Base-by-base conservation (phyloP, 1,284 basidiomycete species). In the Tilletia caries region DNA sequence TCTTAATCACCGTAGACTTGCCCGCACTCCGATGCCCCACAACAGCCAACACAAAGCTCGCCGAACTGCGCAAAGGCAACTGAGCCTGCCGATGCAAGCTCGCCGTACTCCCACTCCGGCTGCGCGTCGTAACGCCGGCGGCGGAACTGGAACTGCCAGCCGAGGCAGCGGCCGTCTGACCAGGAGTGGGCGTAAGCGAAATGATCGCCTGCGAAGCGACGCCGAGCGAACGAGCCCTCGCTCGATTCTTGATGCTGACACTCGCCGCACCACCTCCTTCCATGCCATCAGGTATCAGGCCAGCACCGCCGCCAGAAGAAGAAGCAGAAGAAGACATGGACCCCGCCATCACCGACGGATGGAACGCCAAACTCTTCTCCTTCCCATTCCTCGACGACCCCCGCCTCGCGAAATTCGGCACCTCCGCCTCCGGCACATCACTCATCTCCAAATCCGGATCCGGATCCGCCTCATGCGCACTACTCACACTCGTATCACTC, bases 1-100 rank as follows among this genome's bases (percentile, higher is more conserved):
- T 79, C 44, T 71, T 73, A 70, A 80, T 79, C 8, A 80, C 79
- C 44, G 79, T 79, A 12, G 79, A 78, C 50, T 80, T 80, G 67
- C 79, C 79, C 5, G 75, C 69, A 12, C 68, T 69, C 8, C 70
- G 65, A 64, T 80, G 79, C 1, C 79, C 79, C 12, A 80, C 78
- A 12, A 80, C 78, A 48, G 77, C 78, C 41, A 80, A 75, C 62
- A 79, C 79, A 48, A 80, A 80, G 71, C 73, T 75, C 64, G 78
- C 79, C 48, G 77, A 75, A 20, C 75, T 76, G 41, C 74, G 73
- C 41, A 77, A 77, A 29, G 76, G 76, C 29, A 71, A 70, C 41
- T 79, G 77, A 41, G 78, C 76, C 62, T 79, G 77, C 33, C 77
- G 77, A 66, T 79, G 66, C 34, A 80, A 70, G 46, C 79, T 79